phyloP scores from a whole-genome alignment of 345 rosid species.

The Citrus reticulata region DNA sequence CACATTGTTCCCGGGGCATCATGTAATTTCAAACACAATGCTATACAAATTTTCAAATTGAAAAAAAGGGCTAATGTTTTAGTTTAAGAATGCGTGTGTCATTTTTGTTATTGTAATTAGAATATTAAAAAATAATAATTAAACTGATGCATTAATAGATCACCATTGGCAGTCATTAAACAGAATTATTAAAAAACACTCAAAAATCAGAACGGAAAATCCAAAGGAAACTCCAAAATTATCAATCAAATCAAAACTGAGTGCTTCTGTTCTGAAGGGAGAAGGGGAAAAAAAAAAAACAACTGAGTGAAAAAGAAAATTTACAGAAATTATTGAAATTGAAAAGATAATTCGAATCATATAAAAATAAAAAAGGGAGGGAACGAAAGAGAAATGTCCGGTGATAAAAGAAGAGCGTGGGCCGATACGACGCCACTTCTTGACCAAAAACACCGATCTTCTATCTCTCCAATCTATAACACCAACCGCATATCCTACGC shows the following conservation, averaged over 20 bases:
- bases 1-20: no score
- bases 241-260: background rate
- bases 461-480: background rate
- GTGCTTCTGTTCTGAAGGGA: no score
- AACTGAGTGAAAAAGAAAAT: background rate
- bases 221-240: background rate
- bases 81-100: no score
- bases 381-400: background rate
- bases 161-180: no score
- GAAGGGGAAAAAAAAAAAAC: no score
- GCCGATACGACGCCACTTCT: constrained; percentile 28
- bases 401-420: constrained; percentile 1
- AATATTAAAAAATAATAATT: background rate
- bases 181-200: background rate
- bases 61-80: no score
- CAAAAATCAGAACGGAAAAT: background rate
- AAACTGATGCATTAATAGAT: background rate
- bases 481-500: constrained; percentile 10
- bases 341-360: background rate
- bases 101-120: background rate
- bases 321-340: background rate
- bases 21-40: no score
- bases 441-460: constrained; percentile 8
- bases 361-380: background rate
- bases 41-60: no score